Conservation (phyloP, 2,329 filamentous ascomycete genomes). For the Raffaelea albimanens region DNA sequence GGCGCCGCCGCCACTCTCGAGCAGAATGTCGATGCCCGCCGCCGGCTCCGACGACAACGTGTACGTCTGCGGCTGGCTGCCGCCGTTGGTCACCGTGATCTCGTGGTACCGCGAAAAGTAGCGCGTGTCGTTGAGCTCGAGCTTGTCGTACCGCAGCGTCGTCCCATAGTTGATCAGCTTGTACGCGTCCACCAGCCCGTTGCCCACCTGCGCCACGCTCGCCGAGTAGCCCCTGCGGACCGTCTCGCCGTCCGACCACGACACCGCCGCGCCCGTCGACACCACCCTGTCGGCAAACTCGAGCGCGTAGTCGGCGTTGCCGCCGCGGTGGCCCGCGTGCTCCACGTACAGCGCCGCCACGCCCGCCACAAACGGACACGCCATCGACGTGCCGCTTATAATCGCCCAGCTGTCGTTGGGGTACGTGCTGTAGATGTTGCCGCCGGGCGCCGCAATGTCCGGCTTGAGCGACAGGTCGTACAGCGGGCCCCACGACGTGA, state of each 20-base stretch:
- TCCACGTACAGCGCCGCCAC: conserved; percentile 28
- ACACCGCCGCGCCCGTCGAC: conserved; percentile 19
- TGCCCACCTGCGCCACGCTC: conserved; percentile 22
- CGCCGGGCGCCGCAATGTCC: conserved; percentile 32
- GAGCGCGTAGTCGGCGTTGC: conserved; percentile 16
- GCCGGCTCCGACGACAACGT: conserved; percentile 19
- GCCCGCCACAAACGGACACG: conserved; percentile 36
- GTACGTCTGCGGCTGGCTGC: conserved; percentile 23
- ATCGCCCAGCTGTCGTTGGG: conserved; percentile 25
- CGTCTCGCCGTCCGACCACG: conserved; percentile 16
- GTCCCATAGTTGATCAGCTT: conserved; percentile 29
- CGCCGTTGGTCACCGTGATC: conserved; percentile 26
- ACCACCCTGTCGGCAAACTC: conserved; percentile 21
- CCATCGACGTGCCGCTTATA: conserved; percentile 39
- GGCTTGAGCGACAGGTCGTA: conserved; percentile 34
- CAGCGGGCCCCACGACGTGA: conserved; percentile 32
- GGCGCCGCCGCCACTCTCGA: neutral
- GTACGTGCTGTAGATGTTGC: conserved; percentile 35
- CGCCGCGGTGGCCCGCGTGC: conserved; percentile 23
- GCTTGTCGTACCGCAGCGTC: conserved; percentile 24
- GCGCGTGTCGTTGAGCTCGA: conserved; percentile 34
- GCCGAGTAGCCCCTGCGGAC: conserved; percentile 16
- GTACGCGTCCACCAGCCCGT: conserved; percentile 29
- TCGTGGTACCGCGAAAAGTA: conserved; percentile 23
- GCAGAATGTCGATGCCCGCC: conserved; percentile 21